Conservation (phyloP, 2,329 filamentous ascomycete genomes). For the Phyllosticta citribraziliensis region DNA sequence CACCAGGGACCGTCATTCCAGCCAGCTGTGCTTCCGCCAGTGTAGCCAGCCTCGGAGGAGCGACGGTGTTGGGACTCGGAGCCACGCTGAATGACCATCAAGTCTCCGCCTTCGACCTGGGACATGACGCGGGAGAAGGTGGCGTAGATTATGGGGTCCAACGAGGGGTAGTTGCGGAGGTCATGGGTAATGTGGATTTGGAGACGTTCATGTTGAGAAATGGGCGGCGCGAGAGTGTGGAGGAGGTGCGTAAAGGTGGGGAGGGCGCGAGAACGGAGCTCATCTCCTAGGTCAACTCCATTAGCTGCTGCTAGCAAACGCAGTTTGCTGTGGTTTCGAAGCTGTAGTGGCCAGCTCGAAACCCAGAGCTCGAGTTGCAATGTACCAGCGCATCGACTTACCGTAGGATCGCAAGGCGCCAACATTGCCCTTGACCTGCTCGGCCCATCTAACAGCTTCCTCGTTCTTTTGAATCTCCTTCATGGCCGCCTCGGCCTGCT, state of each 20-base stretch:
- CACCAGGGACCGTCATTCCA: slow-evolving; percentile 98
- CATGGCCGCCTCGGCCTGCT: slow-evolving; percentile 79
- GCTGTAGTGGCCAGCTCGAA: background rate
- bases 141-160: slow-evolving; percentile 83
- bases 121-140: slow-evolving; percentile 95
- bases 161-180: slow-evolving; percentile 82
- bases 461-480: slow-evolving; percentile 95
- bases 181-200: slow-evolving; percentile 98
- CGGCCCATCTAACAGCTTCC: slow-evolving; percentile 91
- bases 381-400: slow-evolving; percentile 31
- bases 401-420: slow-evolving; percentile 66
- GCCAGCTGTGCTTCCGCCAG: slow-evolving; percentile 41
- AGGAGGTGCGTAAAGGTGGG: slow-evolving; percentile 93
- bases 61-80: slow-evolving; percentile 69
- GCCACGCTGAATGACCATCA: slow-evolving; percentile 88
- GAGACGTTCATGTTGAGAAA: slow-evolving; percentile 91
- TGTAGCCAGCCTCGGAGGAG: slow-evolving; percentile 49
- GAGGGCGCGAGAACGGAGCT: slow-evolving; percentile 58
- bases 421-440: slow-evolving; percentile 80
- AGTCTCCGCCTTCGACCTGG: slow-evolving; percentile 94
- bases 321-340: slow-evolving; percentile 7
- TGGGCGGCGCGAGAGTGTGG: slow-evolving; percentile 89
- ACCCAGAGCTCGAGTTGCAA: background rate
- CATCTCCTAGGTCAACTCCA: slow-evolving; percentile 54
- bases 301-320: slow-evolving; percentile 7